These are phyloP conservation scores for Leptosphaerulina australis DNA, from an alignment of 2,329 filamentous ascomycete genomes.

Conservation along the genomic window DNA sequence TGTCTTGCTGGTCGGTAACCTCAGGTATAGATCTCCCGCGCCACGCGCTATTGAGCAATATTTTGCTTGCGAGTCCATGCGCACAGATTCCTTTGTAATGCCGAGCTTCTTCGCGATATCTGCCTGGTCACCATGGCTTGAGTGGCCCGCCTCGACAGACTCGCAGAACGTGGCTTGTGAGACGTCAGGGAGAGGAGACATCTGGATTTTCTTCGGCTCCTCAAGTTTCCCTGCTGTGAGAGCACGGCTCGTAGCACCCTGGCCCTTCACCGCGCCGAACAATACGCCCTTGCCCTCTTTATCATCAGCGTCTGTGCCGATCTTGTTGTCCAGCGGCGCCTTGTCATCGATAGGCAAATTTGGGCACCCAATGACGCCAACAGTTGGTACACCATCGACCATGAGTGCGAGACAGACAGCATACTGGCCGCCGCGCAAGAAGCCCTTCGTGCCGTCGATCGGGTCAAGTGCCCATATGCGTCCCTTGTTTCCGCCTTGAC, in stretches of 20 bases:
- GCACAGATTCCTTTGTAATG: constrained; percentile 86
- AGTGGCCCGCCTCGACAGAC: constrained; percentile 90
- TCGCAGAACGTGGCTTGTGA: constrained; percentile 90
- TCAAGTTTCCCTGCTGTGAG: constrained; percentile 64
- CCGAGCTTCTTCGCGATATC: constrained; percentile 82
- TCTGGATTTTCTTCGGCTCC: constrained; percentile 69
- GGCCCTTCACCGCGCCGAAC: constrained; percentile 80
- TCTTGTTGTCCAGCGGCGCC: constrained; percentile 70
- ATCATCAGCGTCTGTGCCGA: constrained; percentile 75
- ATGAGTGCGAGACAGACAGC: constrained; percentile 92
- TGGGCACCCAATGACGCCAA: constrained; percentile 92
- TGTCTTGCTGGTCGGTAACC: constrained; percentile 80
- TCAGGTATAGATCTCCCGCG: constrained; percentile 91
- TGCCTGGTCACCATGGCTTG: constrained; percentile 88
- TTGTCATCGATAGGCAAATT: constrained; percentile 90
- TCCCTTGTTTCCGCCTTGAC: constrained; percentile 72
- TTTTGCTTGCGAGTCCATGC: constrained; percentile 98
- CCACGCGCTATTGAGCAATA: constrained; percentile 95
- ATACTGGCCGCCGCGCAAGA: constrained; percentile 94
- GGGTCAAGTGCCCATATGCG: constrained; percentile 97
- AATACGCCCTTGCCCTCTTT: constrained; percentile 81
- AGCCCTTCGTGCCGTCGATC: constrained; percentile 97
- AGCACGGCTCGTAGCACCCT: constrained; percentile 81
- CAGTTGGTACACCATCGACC: constrained; percentile 90
- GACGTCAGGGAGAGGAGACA: constrained; percentile 78